These are phyloP conservation scores for Alternaria arbusti DNA, from an alignment of 2,329 filamentous ascomycete species.

Conservation along the genomic window DNA sequence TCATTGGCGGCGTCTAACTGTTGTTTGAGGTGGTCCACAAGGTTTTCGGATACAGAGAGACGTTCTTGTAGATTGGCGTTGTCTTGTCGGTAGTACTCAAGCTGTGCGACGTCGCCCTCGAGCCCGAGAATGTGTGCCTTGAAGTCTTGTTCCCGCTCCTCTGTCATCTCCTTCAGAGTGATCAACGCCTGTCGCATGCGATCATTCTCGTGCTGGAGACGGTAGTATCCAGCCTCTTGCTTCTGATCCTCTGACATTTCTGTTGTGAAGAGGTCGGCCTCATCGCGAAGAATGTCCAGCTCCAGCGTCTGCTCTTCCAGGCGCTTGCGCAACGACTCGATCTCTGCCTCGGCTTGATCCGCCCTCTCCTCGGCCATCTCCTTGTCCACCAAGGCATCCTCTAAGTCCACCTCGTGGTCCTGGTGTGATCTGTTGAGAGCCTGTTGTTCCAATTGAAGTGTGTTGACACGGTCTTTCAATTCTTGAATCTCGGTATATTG, in stretches of 20 bases:
- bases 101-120: constrained; percentile 36
- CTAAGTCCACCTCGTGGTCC: constrained; percentile 83
- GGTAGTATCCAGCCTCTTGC: constrained; percentile 84
- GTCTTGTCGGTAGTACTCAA: constrained; percentile 60
- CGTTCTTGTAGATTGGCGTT: constrained; percentile 75
- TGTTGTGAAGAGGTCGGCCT: constrained; percentile 82
- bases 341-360: constrained; percentile 79
- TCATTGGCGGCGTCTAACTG: constrained; percentile 89
- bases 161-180: constrained; percentile 82
- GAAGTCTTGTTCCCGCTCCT: constrained; percentile 82
- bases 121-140: constrained; percentile 57
- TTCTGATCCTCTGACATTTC: constrained; percentile 90
- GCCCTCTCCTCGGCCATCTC: constrained; percentile 97
- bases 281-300: constrained; percentile 82
- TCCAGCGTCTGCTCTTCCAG: constrained; percentile 87
- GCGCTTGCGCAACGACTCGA: constrained; percentile 76
- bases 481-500: constrained; percentile 81
- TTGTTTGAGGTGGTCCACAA: constrained; percentile 83
- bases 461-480: constrained; percentile 77
- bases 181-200: constrained; percentile 84
- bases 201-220: constrained; percentile 90
- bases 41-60: constrained; percentile 72
- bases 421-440: constrained; percentile 76
- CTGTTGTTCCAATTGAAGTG: constrained; percentile 72
- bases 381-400: constrained; percentile 85